Conservation (phyloP, 148 eudicot genomes). For the Oxyria digyna region DNA sequence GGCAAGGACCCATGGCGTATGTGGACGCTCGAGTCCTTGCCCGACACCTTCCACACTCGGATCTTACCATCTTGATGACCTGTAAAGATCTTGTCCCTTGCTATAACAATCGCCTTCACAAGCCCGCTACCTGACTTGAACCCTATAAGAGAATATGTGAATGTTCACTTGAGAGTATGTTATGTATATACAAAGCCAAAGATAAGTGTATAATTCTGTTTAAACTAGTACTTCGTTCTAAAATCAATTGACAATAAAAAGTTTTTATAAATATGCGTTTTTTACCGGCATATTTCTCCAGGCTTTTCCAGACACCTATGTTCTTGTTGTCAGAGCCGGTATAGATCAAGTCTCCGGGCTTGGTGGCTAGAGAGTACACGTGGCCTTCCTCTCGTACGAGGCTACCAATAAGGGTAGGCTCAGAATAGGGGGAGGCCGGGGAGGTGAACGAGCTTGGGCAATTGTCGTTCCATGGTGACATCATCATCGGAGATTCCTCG, state of each 20-base stretch:
- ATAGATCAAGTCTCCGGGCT: constrained; percentile 8
- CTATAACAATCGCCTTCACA: constrained; percentile 10
- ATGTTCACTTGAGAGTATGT: too few relatives aligned
- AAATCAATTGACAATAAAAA: too few relatives aligned
- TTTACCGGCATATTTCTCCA: background rate
- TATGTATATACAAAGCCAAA: too few relatives aligned
- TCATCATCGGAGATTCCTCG: constrained; percentile 7
- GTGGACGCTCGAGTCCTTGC: constrained; percentile 2
- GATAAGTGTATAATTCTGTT: too few relatives aligned
- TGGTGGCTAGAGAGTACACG: constrained; percentile 10
- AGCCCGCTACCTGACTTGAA: constrained; percentile 10
- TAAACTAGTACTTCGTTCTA: too few relatives aligned
- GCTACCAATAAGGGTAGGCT: background rate
- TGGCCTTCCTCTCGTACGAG: constrained; percentile 13
- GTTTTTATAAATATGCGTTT: too few relatives aligned
- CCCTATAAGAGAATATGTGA: too few relatives aligned
- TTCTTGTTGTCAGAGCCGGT: constrained; percentile 14
- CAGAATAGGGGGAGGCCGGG: background rate
- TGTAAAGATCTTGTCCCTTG: constrained; percentile 8
- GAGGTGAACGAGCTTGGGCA: background rate
- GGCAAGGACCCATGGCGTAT: constrained; percentile 7
- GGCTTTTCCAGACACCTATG: constrained; percentile 11
- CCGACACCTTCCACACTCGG: constrained; percentile 13
- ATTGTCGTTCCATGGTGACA: constrained; percentile 10
- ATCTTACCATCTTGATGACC: constrained; percentile 15